Evolutionary conservation across 2,329 filamentous ascomycete species (phyloP).

Genomic region (Monosporascus sp.): DNA sequence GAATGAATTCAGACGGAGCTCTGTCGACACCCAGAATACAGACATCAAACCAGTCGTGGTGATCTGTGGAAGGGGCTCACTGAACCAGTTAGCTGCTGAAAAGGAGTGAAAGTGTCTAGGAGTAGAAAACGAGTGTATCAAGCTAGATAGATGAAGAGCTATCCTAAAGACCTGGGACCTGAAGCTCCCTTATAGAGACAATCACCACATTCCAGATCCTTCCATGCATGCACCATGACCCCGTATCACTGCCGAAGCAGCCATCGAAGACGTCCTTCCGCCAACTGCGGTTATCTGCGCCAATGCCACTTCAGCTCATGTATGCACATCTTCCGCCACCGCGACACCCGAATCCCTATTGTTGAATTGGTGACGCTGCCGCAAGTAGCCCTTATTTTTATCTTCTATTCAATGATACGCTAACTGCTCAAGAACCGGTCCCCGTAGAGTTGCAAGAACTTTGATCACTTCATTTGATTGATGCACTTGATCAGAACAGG

Average conservation of each 20-base stretch:
- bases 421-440: constrained; percentile 22
- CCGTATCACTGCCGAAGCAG: not conserved
- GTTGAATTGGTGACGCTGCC: constrained; percentile 34
- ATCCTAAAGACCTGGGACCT: too few relatives aligned
- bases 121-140: too few relatives aligned
- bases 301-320: constrained; percentile 25
- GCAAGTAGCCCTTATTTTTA: constrained; percentile 15
- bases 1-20: constrained; percentile 29
- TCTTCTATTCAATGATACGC: not conserved
- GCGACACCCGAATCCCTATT: constrained; percentile 15
- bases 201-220: too few relatives aligned
- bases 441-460: constrained; percentile 30
- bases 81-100: constrained; percentile 6
- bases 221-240: too few relatives aligned
- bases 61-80: constrained; percentile 14
- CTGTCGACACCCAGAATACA: not conserved
- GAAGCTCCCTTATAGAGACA: too few relatives aligned
- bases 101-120: too few relatives aligned
- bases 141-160: too few relatives aligned
- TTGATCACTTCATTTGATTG: constrained; percentile 10
- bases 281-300: constrained; percentile 28
- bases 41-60: constrained; percentile 16
- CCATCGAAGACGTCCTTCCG: constrained; percentile 6
- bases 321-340: constrained; percentile 6
- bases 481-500: too few relatives aligned